These are phyloP conservation scores for Biancaea sappan DNA, from an alignment of 306 rosid genomes.

Conservation along the genomic window DNA sequence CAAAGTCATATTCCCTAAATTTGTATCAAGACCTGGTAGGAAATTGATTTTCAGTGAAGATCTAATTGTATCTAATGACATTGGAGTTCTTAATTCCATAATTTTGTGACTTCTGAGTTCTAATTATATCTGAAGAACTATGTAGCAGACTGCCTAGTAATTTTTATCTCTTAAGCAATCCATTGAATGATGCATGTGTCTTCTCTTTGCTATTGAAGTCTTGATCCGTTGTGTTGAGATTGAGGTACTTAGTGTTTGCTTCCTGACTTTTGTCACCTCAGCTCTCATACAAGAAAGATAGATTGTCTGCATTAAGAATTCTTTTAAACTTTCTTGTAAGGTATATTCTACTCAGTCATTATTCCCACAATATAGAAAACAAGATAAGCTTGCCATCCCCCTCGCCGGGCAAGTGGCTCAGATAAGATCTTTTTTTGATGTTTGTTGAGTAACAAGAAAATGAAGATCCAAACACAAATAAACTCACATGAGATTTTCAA, in stretches of 20 bases:
- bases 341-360: slow-evolving; percentile 16
- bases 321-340: slow-evolving; percentile 27
- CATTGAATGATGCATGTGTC: background rate
- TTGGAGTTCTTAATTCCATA: background rate
- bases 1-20: slow-evolving; percentile 5
- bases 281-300: slow-evolving; percentile 5
- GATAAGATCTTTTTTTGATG: slow-evolving; percentile 2
- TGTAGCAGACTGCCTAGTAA: background rate
- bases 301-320: slow-evolving; percentile 18
- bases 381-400: too few species aligned
- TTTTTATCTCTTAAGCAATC: background rate
- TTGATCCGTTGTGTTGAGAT: slow-evolving; percentile 5
- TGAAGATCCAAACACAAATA: background rate
- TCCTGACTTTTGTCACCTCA: slow-evolving; percentile 20
- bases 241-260: background rate
- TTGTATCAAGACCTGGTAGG: background rate
- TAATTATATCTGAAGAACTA: background rate
- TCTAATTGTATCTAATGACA: background rate
- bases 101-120: slow-evolving; percentile 9
- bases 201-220: background rate
- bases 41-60: slow-evolving; percentile 13
- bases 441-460: slow-evolving; percentile 2
- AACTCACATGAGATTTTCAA: background rate
- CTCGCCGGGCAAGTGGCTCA: background rate
- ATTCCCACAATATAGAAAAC: background rate